phyloP scores from a whole-genome alignment of 1,284 basidiomycete genomes.

The Singerocomus inundabilis region DNA sequence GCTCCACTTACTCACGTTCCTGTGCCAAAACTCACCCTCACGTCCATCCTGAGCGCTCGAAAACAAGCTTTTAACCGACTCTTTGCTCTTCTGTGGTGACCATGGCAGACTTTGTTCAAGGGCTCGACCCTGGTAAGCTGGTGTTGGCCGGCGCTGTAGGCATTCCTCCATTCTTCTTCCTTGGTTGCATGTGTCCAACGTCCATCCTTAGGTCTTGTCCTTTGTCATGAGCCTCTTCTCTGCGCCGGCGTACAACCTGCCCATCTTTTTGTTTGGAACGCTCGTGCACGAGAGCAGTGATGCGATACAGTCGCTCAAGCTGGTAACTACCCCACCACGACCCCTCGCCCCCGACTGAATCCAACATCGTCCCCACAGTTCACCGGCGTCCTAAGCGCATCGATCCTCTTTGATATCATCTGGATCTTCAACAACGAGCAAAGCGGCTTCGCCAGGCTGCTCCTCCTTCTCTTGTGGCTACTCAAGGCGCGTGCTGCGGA shows the following conservation, averaged over 20 bases:
- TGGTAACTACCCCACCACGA: conserved; percentile 36
- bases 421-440: conserved; percentile 62
- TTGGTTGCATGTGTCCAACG: background rate
- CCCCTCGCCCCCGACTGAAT: background rate
- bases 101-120: conserved; percentile 59
- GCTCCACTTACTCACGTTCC: background rate
- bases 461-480: conserved; percentile 59
- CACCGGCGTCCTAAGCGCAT: conserved; percentile 57
- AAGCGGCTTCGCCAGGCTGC: conserved; percentile 51
- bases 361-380: conserved; percentile 45
- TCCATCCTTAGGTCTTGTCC: conserved; percentile 45
- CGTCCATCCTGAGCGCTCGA: background rate
- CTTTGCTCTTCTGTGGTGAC: background rate
- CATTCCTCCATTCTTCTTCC: background rate
- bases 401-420: conserved; percentile 66
- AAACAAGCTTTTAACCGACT: background rate
- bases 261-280: conserved; percentile 72
- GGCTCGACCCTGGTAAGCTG: conserved; percentile 67
- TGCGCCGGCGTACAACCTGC: conserved; percentile 66
- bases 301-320: conserved; percentile 58
- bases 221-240: conserved; percentile 58
- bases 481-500: conserved; percentile 52
- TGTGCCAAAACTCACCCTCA: background rate
- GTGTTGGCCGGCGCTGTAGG: conserved; percentile 62
- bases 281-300: conserved; percentile 70